Evolutionary conservation across 176 grass and related monocot species (phyloP).

Genomic region (Rhipidocladum racemiflorum): DNA sequence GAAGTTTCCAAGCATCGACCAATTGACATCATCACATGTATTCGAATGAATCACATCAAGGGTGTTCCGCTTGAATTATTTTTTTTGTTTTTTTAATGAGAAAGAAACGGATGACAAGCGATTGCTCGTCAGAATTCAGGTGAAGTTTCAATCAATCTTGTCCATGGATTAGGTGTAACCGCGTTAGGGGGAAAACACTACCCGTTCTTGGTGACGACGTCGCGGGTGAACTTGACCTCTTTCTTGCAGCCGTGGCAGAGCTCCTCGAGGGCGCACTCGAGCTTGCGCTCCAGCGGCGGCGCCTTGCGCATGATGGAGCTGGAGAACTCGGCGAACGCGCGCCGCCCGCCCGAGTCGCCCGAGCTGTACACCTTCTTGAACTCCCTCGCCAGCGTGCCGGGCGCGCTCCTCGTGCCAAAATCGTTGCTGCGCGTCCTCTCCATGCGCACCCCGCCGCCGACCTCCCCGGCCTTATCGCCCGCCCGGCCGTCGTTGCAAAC

Average conservation of each 20-base stretch:
- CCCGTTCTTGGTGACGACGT: conserved; percentile 83
- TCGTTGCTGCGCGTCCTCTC: conserved; percentile 43
- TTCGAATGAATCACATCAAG: not conserved
- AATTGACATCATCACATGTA: not conserved
- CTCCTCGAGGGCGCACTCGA: conserved; percentile 95
- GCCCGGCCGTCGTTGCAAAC: conserved; percentile 39
- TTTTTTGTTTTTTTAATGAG: not conserved
- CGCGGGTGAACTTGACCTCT: conserved; percentile 70
- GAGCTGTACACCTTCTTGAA: conserved; percentile 61
- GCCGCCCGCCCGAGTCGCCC: conserved; percentile 41
- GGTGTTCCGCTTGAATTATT: not conserved
- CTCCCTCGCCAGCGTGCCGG: conserved; percentile 47
- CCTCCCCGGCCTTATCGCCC: not conserved
- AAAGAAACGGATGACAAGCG: not conserved
- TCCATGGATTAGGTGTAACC: conserved; percentile 17
- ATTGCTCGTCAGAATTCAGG: conserved; percentile 24
- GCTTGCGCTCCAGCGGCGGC: conserved; percentile 66
- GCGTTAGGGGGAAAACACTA: conserved; percentile 10
- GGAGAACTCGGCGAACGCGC: conserved; percentile 66
- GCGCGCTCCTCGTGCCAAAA: conserved; percentile 27
- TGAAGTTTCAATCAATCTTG: conserved; percentile 18
- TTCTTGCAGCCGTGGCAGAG: conserved; percentile 88
- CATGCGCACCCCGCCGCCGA: conserved; percentile 18
- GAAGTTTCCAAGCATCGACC: conserved; percentile 24
- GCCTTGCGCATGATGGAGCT: conserved; percentile 82